phyloP scores from a whole-genome alignment of 2,329 filamentous ascomycete species.

The Monilinia fructicola region DNA sequence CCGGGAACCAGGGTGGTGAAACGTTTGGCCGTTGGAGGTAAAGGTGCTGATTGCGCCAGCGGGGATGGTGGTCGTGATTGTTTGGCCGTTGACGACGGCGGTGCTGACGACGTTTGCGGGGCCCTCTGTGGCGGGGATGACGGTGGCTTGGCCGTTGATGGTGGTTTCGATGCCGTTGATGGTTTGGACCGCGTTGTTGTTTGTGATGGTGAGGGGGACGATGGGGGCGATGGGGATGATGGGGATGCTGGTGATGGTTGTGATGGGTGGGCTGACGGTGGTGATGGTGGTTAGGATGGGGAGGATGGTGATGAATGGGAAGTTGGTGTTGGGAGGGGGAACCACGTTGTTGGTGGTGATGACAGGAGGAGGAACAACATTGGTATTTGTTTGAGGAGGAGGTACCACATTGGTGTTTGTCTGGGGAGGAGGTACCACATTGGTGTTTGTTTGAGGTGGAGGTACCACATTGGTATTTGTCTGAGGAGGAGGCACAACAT shows the following conservation, averaged over 20 bases:
- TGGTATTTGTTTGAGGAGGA: neutral
- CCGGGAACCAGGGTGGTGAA: constrained; percentile 7
- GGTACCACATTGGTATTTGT: neutral
- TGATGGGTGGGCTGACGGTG: constrained; percentile 18
- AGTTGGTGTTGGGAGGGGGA: constrained; percentile 4
- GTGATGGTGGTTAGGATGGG: constrained; percentile 16
- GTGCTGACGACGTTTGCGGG: neutral
- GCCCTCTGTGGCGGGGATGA: neutral
- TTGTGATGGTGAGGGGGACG: neutral
- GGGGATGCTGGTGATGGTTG: constrained; percentile 6
- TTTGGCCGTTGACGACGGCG: neutral
- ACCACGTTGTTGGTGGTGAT: neutral
- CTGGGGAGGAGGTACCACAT: no score
- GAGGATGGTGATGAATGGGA: constrained; percentile 13
- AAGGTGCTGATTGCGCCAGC: neutral
- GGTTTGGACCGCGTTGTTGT: neutral
- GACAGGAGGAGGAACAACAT: neutral
- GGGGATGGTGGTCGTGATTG: neutral
- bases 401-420: neutral
- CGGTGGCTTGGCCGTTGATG: neutral
- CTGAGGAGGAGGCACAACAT: neutral
- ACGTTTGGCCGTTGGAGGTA: neutral
- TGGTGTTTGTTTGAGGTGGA: neutral
- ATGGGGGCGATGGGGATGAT: neutral
- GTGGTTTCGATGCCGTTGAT: neutral